Percentiles rank a stretch among this genome's conserved stretches.
Evolutionary conservation across 345 rosid genomes (phyloP).

Genomic region (Garcia nutans): DNA sequence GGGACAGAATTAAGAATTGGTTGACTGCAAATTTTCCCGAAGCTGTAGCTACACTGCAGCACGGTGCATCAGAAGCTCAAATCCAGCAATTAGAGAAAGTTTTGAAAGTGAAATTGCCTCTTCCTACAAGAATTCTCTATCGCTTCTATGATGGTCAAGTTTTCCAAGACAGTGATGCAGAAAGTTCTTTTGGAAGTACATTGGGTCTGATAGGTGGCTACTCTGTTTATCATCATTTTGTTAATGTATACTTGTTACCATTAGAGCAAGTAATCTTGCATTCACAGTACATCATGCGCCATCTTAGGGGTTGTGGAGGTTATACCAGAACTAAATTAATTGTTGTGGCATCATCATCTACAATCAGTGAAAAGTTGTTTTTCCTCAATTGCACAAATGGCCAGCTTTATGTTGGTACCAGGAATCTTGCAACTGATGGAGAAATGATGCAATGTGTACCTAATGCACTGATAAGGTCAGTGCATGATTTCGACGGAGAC

Average conservation of each 20-base stretch:
- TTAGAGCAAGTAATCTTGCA: slow-evolving; percentile 44
- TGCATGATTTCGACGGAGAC: slow-evolving; percentile 41
- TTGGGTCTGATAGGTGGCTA: slow-evolving; percentile 88
- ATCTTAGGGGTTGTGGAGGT: slow-evolving; percentile 23
- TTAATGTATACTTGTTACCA: slow-evolving; percentile 72
- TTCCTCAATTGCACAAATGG: slow-evolving; percentile 76
- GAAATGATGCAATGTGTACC: slow-evolving; percentile 91
- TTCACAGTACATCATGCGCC: slow-evolving; percentile 34
- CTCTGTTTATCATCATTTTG: slow-evolving; percentile 40
- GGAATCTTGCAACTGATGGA: slow-evolving; percentile 33
- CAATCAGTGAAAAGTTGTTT: slow-evolving; percentile 45
- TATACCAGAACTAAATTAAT: slow-evolving; percentile 33
- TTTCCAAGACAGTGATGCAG: neutral
- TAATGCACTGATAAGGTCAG: slow-evolving; percentile 45
- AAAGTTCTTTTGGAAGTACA: slow-evolving; percentile 7
- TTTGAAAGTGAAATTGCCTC: slow-evolving; percentile 66
- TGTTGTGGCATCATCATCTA: slow-evolving; percentile 57
- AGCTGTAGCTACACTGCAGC: slow-evolving; percentile 58
- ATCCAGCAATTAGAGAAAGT: slow-evolving; percentile 46
- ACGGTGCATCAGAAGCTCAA: slow-evolving; percentile 74
- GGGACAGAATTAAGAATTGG: slow-evolving; percentile 71
- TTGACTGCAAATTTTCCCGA: slow-evolving; percentile 63
- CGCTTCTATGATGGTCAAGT: slow-evolving; percentile 86
- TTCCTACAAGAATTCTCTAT: slow-evolving; percentile 73
- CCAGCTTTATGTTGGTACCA: slow-evolving; percentile 65